Evolutionary conservation across 2,329 filamentous ascomycete species (phyloP).

Genomic region (Talaromyces verruculosus): DNA sequence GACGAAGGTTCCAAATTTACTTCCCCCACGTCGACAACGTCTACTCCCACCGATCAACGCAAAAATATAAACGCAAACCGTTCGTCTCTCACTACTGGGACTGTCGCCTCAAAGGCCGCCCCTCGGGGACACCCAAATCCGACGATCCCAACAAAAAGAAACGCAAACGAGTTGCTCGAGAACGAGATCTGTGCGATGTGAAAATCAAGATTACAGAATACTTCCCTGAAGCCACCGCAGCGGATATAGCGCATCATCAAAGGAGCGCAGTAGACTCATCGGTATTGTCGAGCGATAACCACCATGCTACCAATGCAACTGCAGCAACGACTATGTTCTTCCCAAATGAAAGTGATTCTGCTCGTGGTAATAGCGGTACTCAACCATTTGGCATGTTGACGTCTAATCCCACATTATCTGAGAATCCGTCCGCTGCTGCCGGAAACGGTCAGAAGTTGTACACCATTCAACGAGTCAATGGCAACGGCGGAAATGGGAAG

Average conservation of each 20-base stretch:
- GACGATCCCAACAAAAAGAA: slow-evolving; percentile 81
- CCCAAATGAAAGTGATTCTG: slow-evolving; percentile 21
- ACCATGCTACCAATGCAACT: not conserved
- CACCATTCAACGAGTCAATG: slow-evolving; percentile 75
- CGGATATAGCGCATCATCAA: slow-evolving; percentile 19
- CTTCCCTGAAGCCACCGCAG: slow-evolving; percentile 53
- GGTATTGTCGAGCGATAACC: slow-evolving; percentile 1
- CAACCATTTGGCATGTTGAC: slow-evolving; percentile 48
- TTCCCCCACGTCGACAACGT: slow-evolving; percentile 83
- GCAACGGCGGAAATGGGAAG: slow-evolving; percentile 71
- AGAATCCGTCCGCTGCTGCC: slow-evolving; percentile 45
- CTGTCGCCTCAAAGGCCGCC: slow-evolving; percentile 75
- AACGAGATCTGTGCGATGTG: slow-evolving; percentile 78
- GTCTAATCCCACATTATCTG: slow-evolving; percentile 41
- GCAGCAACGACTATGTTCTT: slow-evolving; percentile 23
- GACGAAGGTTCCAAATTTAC: slow-evolving; percentile 69
- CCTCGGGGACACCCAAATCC: slow-evolving; percentile 75
- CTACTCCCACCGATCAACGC: slow-evolving; percentile 79
- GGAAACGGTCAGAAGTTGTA: slow-evolving; percentile 60
- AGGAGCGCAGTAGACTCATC: slow-evolving; percentile 25
- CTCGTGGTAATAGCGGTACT: slow-evolving; percentile 17
- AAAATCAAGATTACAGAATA: slow-evolving; percentile 86
- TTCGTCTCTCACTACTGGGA: slow-evolving; percentile 84
- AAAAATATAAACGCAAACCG: slow-evolving; percentile 77
- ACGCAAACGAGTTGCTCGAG: slow-evolving; percentile 71